A percentile compares a stretch with the other conserved stretches of the same genome.
These are phyloP conservation scores for Diplodia sapinea DNA, from an alignment of 2,329 filamentous ascomycete species.

Conservation along the genomic window DNA sequence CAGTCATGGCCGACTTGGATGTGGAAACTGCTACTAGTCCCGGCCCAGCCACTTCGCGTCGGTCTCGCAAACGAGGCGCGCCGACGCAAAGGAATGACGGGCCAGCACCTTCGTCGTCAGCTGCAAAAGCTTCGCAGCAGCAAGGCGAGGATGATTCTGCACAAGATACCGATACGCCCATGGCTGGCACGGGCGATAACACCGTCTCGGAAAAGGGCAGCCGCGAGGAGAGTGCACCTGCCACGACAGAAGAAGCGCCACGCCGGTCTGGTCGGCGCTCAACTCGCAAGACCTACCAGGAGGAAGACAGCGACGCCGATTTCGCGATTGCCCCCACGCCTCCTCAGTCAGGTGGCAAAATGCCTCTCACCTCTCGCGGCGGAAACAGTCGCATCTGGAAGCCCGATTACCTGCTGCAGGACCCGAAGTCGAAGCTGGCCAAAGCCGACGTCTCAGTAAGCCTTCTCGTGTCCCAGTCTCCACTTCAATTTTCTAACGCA, in stretches of 20 bases:
- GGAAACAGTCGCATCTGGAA: conserved; percentile 35
- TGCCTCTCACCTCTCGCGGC: not conserved
- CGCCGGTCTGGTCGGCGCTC: conserved; percentile 14
- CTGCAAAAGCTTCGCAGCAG: not conserved
- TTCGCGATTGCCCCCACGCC: conserved; percentile 32
- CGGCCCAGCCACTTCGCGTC: no score
- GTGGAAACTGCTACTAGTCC: not conserved
- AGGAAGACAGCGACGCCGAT: conserved; percentile 30
- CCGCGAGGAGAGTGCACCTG: conserved; percentile 32
- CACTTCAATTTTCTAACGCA: not conserved
- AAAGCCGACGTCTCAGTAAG: conserved; percentile 43
- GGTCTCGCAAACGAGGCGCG: not conserved
- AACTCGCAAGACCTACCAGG: conserved; percentile 2
- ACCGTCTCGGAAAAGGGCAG: not conserved
- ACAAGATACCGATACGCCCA: not conserved
- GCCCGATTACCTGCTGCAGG: conserved; percentile 42
- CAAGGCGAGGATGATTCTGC: not conserved
- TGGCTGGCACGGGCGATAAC: no score
- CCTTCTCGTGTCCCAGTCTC: not conserved
- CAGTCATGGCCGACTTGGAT: not conserved
- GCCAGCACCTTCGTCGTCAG: not conserved
- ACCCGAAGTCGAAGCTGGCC: conserved; percentile 40
- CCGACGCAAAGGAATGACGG: not conserved
- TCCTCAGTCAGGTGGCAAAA: conserved; percentile 17
- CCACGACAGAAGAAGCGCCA: conserved; percentile 33